Base-by-base conservation (phyloP, 1,284 basidiomycete genomes). In the Coniophora puteana region DNA sequence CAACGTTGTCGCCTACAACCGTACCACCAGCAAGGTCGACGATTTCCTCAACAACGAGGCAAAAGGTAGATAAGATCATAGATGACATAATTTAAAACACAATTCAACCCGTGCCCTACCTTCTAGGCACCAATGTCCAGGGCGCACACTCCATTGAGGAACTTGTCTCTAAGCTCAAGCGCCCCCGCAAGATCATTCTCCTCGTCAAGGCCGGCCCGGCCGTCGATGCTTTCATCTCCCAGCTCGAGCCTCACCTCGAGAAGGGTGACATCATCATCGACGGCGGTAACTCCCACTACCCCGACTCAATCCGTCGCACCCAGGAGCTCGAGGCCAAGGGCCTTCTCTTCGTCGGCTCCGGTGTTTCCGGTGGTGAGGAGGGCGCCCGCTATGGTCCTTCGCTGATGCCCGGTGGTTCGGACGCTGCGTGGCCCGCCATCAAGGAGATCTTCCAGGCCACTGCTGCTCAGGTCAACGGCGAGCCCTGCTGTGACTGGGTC, bases 401-500 rank as follows among this genome's bases (percentile, higher is more conserved):
- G 46, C 84, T 99, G 68, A 99, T 99, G 96, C 96, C 96, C 52
- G 96, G 96, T 76, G 96, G 96, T 58, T 93, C 89, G 34, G 65
- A 83, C 41, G 90, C 80, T 52, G 96, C 96, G 24, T 99, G 96
- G 96, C 90, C 93, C 31, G 73, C 78, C 56, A 97, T 99, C 74
- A 95, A 98, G 78, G 83, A 92, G 51, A 99, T 99, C 62, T 98
- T 99, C 85, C 96, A 99, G 74, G 91, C 91, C 68, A 89, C 93
- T 39, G 83, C 96, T 52, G 96, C 96, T 47, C 93, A 99, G 67
- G 92, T 89, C 51, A 79, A 93, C 45, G 93, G 93, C 52, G 91
- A 94, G 65, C 93, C 96, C 38, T 99, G 96, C 79, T 98, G 95
- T 67, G 96, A 99, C 75, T 99, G 96, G 96, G 94, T 99, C 62